Evolutionary conservation across 2,329 filamentous ascomycete species (phyloP), one percentile per base, ranked within the genome.

Genomic region (Fusarium sp.): DNA sequence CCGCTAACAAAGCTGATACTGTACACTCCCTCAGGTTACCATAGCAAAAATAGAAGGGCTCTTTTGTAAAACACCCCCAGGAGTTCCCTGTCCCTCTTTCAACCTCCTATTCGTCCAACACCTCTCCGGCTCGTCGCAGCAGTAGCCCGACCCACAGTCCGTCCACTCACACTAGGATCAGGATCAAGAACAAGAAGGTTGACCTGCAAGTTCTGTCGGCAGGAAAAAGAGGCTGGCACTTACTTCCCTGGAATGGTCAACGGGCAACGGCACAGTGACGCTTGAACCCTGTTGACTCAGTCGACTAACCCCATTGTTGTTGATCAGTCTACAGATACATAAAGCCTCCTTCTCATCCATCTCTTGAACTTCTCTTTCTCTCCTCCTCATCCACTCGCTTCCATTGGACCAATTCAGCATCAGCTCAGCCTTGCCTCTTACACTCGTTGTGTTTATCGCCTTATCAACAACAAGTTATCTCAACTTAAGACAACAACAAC

Each of bases 331-430:
- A 42, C 50, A 60, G n/a, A 59, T 79, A 80, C 77, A 80, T 80
- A 80, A 80, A 79, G 73, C 54, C 65, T 66, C 37, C 45, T 53
- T 30, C 66, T 62, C 69, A 60, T 75, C 72, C 61, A 33, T 53
- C 69, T 62, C 58, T 15, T 42, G 35, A 18, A 12, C 49, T 54
- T 46, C 55, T 63, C 68, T 57, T 53, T 61, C 55, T 60, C 61
- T 60, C 55, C 73, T 74, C 70, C 71, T 72, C 76, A 80, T 80
- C 76, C 78, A 79, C 64, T 78, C 77, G 74, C 75, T 78, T 64
- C 63, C 64, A 42, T 66, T 58, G 64, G 66, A 70, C 60, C 71
- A 75, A 40, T 52, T 46, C 63, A 65, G 55, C 70, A 35, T 65
- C 44, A 64, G 20, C 60, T 27, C 54, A 33, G 48, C 62, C 46